phyloP scores from a whole-genome alignment of 1,284 basidiomycete species.

The Farysia itapuensis region DNA sequence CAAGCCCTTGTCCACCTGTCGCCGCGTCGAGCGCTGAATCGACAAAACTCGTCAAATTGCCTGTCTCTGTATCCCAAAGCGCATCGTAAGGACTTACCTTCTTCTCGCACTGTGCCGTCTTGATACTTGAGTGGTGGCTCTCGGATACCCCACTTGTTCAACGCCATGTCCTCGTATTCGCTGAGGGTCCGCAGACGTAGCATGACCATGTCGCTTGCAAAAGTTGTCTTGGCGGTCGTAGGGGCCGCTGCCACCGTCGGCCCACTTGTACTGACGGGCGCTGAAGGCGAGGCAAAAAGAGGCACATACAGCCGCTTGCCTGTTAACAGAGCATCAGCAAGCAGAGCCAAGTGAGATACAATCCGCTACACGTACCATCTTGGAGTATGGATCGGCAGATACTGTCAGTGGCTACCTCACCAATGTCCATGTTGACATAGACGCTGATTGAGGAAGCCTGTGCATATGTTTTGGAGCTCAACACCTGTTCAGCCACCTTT shows the following conservation, averaged over 20 bases:
- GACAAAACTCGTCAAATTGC: no score
- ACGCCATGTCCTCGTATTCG: constrained; percentile 53
- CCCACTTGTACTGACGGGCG: constrained; percentile 16
- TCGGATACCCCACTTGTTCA: constrained; percentile 61
- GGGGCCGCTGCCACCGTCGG: constrained; percentile 16
- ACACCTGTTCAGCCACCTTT: constrained; percentile 41
- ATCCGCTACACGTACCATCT: constrained; percentile 18
- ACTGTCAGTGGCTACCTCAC: constrained; percentile 59
- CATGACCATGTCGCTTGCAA: constrained; percentile 60
- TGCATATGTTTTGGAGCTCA: constrained; percentile 52
- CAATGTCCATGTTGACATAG: constrained; percentile 59
- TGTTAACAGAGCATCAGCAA: no score
- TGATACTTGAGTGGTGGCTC: constrained; percentile 54
- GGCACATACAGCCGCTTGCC: constrained; percentile 61
- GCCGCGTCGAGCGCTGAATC: constrained; percentile 46
- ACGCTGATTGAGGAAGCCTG: constrained; percentile 52
- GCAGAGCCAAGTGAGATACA: background rate
- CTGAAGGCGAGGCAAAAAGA: constrained; percentile 52
- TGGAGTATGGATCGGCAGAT: constrained; percentile 56
- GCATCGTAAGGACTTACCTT: constrained; percentile 18
- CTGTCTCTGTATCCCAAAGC: no score
- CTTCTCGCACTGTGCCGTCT: constrained; percentile 34
- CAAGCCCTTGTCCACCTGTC: constrained; percentile 55
- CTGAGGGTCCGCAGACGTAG: constrained; percentile 47
- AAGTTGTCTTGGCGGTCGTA: constrained; percentile 14